Evolutionary conservation across 1,284 basidiomycete genomes (phyloP), one percentile per base, ranked within the genome.

Genomic region (Retiboletus fuscus): DNA sequence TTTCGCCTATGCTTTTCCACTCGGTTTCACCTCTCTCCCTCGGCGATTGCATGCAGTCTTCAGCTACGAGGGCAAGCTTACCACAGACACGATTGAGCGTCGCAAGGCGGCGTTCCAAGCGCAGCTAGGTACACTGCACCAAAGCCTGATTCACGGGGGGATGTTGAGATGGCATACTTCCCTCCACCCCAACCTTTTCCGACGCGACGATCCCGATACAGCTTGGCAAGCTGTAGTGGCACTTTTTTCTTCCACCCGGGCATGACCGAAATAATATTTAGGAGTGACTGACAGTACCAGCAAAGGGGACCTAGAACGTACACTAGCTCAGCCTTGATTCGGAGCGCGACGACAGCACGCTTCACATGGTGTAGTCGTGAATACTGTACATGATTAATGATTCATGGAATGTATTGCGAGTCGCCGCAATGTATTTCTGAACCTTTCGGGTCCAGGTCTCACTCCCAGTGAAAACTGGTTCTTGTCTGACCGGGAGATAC

Each of bases 211-310:
- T 18, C 10, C n/a, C 24, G 57, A 67, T 1, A 49, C 16, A n/a
- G 77, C 77, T 63, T 78, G 76, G 77, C 11, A 55, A 1, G 72
- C 47, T 47, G 69, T 79, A 15, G 49, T 62, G 6, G 43, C 8
- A 8, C 76, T 77, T 24, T 66, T 77, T 51, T 61, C 51, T 39
- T 26, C 12, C 1, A 11, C 47, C 5, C 10, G 7, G 16, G 47
- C 12, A 10, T 34, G 5, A 34, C 34, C 34, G 34, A 34, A 34
- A 8, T 34, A 8, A 34, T 8, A 6, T 6, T 6, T 39, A 39
- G 7, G 11, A 39, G 34, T 5, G 34, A 39, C 34, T 39, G 34
- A 39, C 34, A 8, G 34, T 39, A 39, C 39, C 12, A 41, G 5
- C 39, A 41, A 41, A 41, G 39, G 16, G 47, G 34, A 15, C 20